A percentile compares a stretch with the other conserved stretches of the same genome.
These are phyloP conservation scores for Cercospora janseana DNA, from an alignment of 2,329 filamentous ascomycete genomes.

Conservation along the genomic window DNA sequence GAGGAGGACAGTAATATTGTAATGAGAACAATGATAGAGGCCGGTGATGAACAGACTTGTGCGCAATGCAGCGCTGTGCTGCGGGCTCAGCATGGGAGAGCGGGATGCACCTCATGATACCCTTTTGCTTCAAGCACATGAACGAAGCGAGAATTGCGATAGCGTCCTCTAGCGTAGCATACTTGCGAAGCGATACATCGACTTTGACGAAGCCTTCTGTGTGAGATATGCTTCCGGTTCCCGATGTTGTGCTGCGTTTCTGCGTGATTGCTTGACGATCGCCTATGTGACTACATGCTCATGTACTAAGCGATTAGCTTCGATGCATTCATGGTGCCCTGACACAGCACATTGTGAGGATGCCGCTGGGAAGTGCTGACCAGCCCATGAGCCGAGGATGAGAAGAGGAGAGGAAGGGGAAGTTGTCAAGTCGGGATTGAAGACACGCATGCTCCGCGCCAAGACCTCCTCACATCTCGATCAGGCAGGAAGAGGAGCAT, in stretches of 20 bases:
- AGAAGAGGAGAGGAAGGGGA: background rate
- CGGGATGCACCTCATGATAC: background rate
- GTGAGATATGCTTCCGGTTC: too few relatives aligned
- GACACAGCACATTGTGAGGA: too few relatives aligned
- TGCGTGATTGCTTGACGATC: too few relatives aligned
- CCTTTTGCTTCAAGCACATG: background rate
- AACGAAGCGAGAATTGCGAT: background rate
- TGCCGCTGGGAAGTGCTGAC: too few relatives aligned
- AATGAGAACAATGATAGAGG: conserved; percentile 1
- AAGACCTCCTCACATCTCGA: background rate
- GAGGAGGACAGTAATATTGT: background rate
- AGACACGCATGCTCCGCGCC: background rate
- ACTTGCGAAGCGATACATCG: background rate
- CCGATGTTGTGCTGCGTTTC: too few relatives aligned
- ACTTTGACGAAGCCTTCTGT: too few relatives aligned
- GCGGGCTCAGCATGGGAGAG: background rate
- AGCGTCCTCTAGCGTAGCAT: background rate
- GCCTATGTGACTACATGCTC: too few relatives aligned
- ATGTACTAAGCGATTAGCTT: too few relatives aligned
- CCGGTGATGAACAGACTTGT: background rate
- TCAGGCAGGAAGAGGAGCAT: background rate
- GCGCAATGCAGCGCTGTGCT: conserved; percentile 2
- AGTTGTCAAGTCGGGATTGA: background rate
- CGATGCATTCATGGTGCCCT: too few relatives aligned
- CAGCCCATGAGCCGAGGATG: too few relatives aligned